A percentile compares a stretch with the other conserved stretches of the same genome.
Conservation (phyloP, 75 land plant species). For the Chamaecyparis obtusa region DNA sequence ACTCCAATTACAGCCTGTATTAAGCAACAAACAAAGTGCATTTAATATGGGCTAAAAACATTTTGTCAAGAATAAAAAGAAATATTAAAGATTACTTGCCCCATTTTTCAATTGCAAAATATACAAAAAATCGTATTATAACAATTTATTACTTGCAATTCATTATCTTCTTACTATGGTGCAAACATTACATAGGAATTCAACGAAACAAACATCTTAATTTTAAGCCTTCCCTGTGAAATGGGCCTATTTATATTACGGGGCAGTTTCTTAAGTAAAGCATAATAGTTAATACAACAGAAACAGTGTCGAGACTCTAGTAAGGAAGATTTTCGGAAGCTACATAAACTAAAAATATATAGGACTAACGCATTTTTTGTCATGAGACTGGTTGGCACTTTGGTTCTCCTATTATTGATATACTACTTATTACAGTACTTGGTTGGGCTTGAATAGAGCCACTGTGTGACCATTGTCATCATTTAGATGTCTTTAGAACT, state of each 20-base stretch:
- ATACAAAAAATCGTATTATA: background rate
- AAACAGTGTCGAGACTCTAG: background rate
- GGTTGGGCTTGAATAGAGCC: too few relatives aligned
- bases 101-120: background rate
- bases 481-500: too few relatives aligned
- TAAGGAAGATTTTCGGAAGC: background rate
- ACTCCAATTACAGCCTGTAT: conserved; percentile 67
- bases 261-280: background rate
- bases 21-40: background rate
- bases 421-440: too few relatives aligned
- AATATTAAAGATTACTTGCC: background rate
- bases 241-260: background rate
- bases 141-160: background rate
- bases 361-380: background rate
- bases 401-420: too few relatives aligned
- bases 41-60: background rate
- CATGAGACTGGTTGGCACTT: too few relatives aligned
- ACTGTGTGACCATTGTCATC: too few relatives aligned
- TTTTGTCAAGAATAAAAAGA: background rate
- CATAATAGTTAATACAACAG: background rate
- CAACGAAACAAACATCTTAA: background rate
- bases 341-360: background rate
- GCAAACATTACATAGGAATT: background rate
- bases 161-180: background rate
- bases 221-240: background rate